A percentile compares a stretch with the other conserved stretches of the same genome.
phyloP scores from a whole-genome alignment of 345 rosid genomes.

The Hypericum perforatum region DNA sequence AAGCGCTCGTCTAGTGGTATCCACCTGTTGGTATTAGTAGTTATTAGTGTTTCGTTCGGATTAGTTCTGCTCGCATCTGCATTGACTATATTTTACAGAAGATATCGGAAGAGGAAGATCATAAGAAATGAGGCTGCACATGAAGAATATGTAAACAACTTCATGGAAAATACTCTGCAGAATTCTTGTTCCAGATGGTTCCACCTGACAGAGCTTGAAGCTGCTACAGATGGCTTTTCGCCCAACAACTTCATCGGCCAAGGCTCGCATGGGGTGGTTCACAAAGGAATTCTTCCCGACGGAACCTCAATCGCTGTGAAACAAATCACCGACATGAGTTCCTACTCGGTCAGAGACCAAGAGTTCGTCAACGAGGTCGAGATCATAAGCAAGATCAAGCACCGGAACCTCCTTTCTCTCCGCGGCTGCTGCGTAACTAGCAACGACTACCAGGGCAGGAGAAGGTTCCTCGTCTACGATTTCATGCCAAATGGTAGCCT shows the following conservation, averaged over 20 bases:
- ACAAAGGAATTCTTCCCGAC: constrained; percentile 37
- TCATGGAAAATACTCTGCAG: constrained; percentile 31
- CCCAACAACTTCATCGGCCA: constrained; percentile 40
- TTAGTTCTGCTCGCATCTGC: constrained; percentile 20
- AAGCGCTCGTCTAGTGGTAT: constrained; percentile 8
- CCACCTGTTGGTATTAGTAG: constrained; percentile 17
- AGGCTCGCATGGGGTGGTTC: constrained; percentile 42
- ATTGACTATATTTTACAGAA: constrained; percentile 15
- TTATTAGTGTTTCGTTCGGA: constrained; percentile 31
- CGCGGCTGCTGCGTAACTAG: constrained; percentile 56
- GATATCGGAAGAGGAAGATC: constrained; percentile 21
- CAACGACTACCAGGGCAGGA: constrained; percentile 28
- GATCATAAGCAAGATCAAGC: constrained; percentile 55
- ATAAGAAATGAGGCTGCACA: constrained; percentile 22
- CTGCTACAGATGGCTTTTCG: constrained; percentile 41
- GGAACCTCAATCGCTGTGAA: constrained; percentile 47
- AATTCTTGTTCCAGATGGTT: constrained; percentile 56
- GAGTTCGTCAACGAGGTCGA: constrained; percentile 59
- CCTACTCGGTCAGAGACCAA: constrained; percentile 30
- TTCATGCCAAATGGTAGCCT: constrained; percentile 56
- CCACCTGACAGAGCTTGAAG: constrained; percentile 31
- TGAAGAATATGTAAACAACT: constrained; percentile 23
- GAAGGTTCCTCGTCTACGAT: constrained; percentile 45
- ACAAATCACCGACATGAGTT: constrained; percentile 34
- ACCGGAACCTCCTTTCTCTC: constrained; percentile 49